phyloP scores from a whole-genome alignment of 371 early-diverging fungal genomes.

The Mortierella sp. region DNA sequence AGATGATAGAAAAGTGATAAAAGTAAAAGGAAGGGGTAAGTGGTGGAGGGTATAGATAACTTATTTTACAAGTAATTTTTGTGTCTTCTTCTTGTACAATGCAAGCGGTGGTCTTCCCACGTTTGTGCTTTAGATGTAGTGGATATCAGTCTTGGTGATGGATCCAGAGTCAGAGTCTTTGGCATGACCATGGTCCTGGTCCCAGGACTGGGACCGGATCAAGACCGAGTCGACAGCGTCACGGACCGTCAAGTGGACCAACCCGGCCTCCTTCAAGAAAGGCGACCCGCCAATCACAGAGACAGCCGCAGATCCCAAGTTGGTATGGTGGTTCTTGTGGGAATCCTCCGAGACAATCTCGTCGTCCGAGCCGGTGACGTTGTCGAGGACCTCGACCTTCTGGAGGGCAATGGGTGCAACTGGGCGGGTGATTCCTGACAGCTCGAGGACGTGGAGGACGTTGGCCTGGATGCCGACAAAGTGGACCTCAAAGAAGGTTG shows the following conservation, averaged over 20 bases:
- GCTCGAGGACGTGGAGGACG: constrained; percentile 50
- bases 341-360: constrained; percentile 4
- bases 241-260: constrained; percentile 51
- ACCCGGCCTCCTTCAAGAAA: constrained; percentile 53
- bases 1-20: neutral
- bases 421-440: constrained; percentile 61
- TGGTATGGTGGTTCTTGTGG: neutral
- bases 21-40: neutral
- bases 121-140: constrained; percentile 38
- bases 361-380: neutral
- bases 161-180: constrained; percentile 19
- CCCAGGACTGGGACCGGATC: constrained; percentile 34
- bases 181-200: neutral
- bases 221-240: constrained; percentile 50
- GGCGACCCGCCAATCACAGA: constrained; percentile 33
- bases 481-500: constrained; percentile 54
- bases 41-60: constrained; percentile 2
- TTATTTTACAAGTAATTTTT: constrained; percentile 2
- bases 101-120: neutral
- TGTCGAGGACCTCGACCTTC: constrained; percentile 37
- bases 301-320: constrained; percentile 21
- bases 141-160: constrained; percentile 40
- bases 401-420: constrained; percentile 43
- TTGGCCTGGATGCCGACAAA: constrained; percentile 54
- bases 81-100: neutral